phyloP scores from a whole-genome alignment of 768 basidiomycete genomes.

The Phlebiopsis flavidoalba region DNA sequence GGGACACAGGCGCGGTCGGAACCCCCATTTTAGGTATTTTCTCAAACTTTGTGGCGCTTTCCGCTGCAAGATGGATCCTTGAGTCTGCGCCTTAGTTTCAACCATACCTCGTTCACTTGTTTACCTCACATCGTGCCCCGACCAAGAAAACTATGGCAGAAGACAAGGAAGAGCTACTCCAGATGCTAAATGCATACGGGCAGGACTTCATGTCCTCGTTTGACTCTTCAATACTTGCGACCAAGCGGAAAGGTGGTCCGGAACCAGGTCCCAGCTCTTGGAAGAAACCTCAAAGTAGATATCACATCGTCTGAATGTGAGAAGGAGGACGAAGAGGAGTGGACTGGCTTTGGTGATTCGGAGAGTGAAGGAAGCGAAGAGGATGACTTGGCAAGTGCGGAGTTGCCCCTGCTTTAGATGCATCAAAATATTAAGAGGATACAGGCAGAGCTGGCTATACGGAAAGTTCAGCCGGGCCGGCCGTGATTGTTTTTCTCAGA shows the following conservation, averaged over 20 bases:
- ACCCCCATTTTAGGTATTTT: too few relatives aligned
- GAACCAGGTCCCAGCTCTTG: conserved; percentile 2
- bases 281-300: conserved; percentile 23
- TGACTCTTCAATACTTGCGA: conserved; percentile 15
- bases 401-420: background rate
- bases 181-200: conserved; percentile 40
- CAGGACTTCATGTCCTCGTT: conserved; percentile 42
- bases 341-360: conserved; percentile 31
- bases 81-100: background rate
- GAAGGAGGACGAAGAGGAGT: conserved; percentile 23
- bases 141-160: background rate
- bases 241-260: conserved; percentile 17
- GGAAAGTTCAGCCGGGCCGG: conserved; percentile 19
- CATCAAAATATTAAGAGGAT: background rate
- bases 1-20: too few relatives aligned
- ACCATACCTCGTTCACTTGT: background rate
- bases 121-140: background rate
- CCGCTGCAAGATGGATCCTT: background rate
- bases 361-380: conserved; percentile 3
- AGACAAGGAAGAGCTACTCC: conserved; percentile 31
- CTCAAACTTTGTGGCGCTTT: conserved; percentile 3
- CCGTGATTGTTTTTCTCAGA: conserved; percentile 60
- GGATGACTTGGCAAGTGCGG: conserved; percentile 2
- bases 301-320: conserved; percentile 13
- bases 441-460: background rate